Percentiles rank a stretch among this genome's conserved stretches.
These are phyloP conservation scores for Blastobotrys attinorum DNA, from an alignment of 805 yeast species.

Conservation along the genomic window DNA sequence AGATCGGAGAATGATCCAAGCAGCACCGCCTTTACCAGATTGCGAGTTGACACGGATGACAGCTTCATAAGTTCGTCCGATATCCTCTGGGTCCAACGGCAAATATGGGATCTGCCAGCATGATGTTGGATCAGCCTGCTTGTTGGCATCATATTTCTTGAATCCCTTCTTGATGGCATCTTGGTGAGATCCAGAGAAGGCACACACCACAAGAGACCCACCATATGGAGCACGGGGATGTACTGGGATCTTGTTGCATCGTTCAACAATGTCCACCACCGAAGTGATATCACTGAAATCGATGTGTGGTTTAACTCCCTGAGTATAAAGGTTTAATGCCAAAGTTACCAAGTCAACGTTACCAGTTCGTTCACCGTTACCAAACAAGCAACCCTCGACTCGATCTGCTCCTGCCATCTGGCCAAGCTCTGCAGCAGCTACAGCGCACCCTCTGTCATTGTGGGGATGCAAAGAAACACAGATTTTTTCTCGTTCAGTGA, in stretches of 20 bases:
- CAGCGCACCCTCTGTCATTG: slow-evolving; percentile 81
- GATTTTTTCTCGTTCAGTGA: slow-evolving; percentile 59
- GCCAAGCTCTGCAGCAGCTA: slow-evolving; percentile 82
- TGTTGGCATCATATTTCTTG: slow-evolving; percentile 29
- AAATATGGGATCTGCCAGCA: slow-evolving; percentile 73
- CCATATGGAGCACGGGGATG: slow-evolving; percentile 78
- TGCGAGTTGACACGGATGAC: slow-evolving; percentile 83
- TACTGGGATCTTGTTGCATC: slow-evolving; percentile 73
- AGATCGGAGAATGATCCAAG: slow-evolving; percentile 73
- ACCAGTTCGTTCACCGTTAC: slow-evolving; percentile 85
- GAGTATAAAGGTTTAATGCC: slow-evolving; percentile 70
- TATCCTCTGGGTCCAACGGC: slow-evolving; percentile 78
- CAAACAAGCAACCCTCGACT: slow-evolving; percentile 78
- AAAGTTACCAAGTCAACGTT: slow-evolving; percentile 75
- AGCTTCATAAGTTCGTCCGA: slow-evolving; percentile 88
- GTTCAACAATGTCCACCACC: slow-evolving; percentile 65
- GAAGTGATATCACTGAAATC: slow-evolving; percentile 63
- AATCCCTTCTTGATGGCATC: slow-evolving; percentile 85
- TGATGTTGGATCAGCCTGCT: slow-evolving; percentile 27
- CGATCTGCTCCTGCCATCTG: slow-evolving; percentile 83
- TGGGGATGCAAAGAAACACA: slow-evolving; percentile 76
- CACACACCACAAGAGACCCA: slow-evolving; percentile 75
- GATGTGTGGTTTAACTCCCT: slow-evolving; percentile 62
- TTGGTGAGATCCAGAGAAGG: slow-evolving; percentile 81
- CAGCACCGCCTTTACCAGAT: slow-evolving; percentile 84